Base-by-base conservation (phyloP, 1,284 basidiomycete species). In the Amylostereum chailletii region DNA sequence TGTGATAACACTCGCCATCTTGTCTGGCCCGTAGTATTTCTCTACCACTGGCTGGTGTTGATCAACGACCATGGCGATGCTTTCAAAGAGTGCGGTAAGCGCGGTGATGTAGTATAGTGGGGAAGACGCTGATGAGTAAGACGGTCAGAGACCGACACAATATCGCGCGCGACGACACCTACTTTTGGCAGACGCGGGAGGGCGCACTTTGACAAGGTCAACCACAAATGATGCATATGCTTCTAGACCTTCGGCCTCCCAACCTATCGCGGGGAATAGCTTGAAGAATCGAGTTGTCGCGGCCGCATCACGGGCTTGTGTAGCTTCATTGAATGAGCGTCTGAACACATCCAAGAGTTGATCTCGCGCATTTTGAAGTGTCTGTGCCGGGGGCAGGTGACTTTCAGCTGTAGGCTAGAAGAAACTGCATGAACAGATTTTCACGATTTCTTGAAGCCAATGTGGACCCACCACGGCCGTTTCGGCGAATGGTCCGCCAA, bases 31-130 rank as follows among this genome's bases (percentile, higher is more conserved):
- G 60, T 99, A 99, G 65, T 99, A 96, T 66, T 95, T 95, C 64
- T 98, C 94, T 0, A 99, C 95, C 1, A 99, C 83, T 1, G 94
- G 90, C 60, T 96, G 94, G 64, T 99, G 96, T 62, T 97, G 94
- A 60, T 95, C 94, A 39, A 99, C 86, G 53, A 99, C 93, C 71
- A 91, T 82, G 1, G 95, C 96, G 41, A 99, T 86, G 49, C 88
- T 89, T 68, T 99, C 96, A 57, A 98, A 94, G 0, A 99, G 75
- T 1, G 87, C 84, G 0, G 94, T 97, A 47, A 97, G 69, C 3
- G 83, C 76, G 3, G 89, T 83, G 53, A 94, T 82, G 63, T 92
- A 95, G 67, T 94, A 94, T 27, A 92, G 68, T 0, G 93, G 86
- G 0, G 91, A 94, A 8, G 90, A 92, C 1, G 87, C 90, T 94